A percentile compares a stretch with the other conserved stretches of the same genome.
Conservation (phyloP, 331 rosid genomes). For the Quercus lobata region DNA sequence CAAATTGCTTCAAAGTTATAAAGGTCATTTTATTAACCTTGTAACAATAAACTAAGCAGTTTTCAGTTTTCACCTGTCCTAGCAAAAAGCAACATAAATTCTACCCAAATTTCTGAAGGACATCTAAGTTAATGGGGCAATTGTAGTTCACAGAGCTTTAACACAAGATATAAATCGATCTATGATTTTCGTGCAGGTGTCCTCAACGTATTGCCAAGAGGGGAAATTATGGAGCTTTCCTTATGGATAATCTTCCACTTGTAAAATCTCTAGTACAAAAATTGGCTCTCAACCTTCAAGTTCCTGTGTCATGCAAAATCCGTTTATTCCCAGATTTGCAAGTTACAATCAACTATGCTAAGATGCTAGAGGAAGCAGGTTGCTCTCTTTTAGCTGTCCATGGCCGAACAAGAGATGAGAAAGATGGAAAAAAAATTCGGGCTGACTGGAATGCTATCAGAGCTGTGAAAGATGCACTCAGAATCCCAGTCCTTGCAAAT, state of each 20-base stretch:
- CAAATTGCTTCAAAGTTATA: neutral
- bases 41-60: neutral
- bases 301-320: conserved; percentile 94
- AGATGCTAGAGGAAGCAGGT: conserved; percentile 93
- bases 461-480: conserved; percentile 74
- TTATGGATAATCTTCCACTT: conserved; percentile 59
- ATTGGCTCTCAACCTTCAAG: conserved; percentile 67
- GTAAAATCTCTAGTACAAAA: conserved; percentile 78
- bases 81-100: neutral
- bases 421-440: conserved; percentile 79
- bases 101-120: neutral
- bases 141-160: neutral
- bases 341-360: conserved; percentile 76
- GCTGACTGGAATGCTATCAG: conserved; percentile 86
- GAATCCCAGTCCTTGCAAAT: conserved; percentile 65
- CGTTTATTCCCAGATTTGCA: conserved; percentile 78
- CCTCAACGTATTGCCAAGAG: conserved; percentile 93
- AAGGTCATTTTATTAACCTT: neutral
- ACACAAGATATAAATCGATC: conserved; percentile 6
- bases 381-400: conserved; percentile 92
- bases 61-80: neutral
- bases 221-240: conserved; percentile 63
- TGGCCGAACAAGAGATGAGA: conserved; percentile 89
- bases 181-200: conserved; percentile 49
- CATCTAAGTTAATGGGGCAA: neutral